A percentile compares a stretch with the other conserved stretches of the same genome.
Evolutionary conservation across 2,329 filamentous ascomycete species (phyloP).

Genomic region (Falciphora oryzae): DNA sequence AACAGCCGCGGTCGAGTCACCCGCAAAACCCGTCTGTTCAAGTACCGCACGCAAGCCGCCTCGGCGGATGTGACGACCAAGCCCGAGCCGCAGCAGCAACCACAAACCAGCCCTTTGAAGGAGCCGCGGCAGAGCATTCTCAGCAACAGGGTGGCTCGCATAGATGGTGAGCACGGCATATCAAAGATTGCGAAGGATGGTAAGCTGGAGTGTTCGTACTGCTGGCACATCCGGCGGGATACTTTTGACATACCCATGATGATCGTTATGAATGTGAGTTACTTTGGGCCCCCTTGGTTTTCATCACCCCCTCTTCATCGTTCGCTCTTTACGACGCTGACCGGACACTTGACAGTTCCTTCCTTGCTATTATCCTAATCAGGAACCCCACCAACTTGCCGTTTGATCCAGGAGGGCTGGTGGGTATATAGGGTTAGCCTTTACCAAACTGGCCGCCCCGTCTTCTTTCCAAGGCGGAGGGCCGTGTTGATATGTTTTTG

Average conservation of each 20-base stretch:
- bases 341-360: slow-evolving; percentile 39
- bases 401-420: slow-evolving; percentile 31
- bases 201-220: slow-evolving; percentile 91
- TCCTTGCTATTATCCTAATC: slow-evolving; percentile 53
- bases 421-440: too few species aligned
- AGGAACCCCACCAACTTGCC: slow-evolving; percentile 50
- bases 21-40: slow-evolving; percentile 77
- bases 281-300: too few species aligned
- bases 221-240: slow-evolving; percentile 94
- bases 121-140: slow-evolving; percentile 43
- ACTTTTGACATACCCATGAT: slow-evolving; percentile 98
- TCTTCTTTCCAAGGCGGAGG: not conserved
- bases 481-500: not conserved
- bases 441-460: too few species aligned
- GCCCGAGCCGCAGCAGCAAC: slow-evolving; percentile 16
- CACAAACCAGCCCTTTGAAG: slow-evolving; percentile 33
- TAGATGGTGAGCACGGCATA: slow-evolving; percentile 72
- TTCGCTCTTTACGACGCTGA: slow-evolving; percentile 5
- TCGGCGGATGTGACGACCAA: slow-evolving; percentile 16
- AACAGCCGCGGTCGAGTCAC: slow-evolving; percentile 82
- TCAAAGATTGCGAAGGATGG: slow-evolving; percentile 79
- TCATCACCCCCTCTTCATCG: not conserved
- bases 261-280: slow-evolving; percentile 94
- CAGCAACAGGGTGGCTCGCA: slow-evolving; percentile 54
- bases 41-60: slow-evolving; percentile 64